Base-by-base conservation (phyloP, 1,284 basidiomycete species). In the Tylopilus orsonianus region DNA sequence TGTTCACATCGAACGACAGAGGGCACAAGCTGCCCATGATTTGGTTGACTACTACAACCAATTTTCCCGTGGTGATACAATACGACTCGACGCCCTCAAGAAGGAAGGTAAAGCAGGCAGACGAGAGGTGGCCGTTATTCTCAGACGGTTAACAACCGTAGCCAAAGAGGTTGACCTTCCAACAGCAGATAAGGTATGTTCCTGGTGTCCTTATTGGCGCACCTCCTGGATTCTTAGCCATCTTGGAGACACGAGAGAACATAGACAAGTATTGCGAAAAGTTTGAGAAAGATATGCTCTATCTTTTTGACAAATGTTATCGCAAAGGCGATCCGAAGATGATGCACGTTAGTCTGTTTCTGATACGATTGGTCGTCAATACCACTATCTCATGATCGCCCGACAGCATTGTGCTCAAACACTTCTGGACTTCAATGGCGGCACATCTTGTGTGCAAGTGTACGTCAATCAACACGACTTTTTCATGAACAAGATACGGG, bases 381-480 rank as follows among this genome's bases (percentile, higher is more conserved):
- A 27, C 22, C 29, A 1, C 37, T 30, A 38, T 44, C 56, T 62
- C 40, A 66, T 49, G 34, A 18, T 9, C 37, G 41, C 8, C 8
- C 30, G 14, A 43, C 56, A 97, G 91, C 97, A 99, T 65, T 98
- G 96, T 63, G 96, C 97, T 2, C 91, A 95, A 71, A 97, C 94
- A 2, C 74, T 99, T 4, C 81, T 97, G 37, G 96, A 97, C 64
- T 99, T 99, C 75, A 99, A 99, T 60, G 97, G 97, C 4, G 97
- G 97, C 9, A 79, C 88, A 32, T 95, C 93, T 5, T 99, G 96
- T 64, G 91, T 99, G 5, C 95, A 98, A 69, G 93, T 99, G 24
- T 99, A 99, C 64, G 97, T 99, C 54, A 99, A 99, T 62, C 97
- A 99, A 69, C 97, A 99, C 64, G 97, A 99, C 67, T 98, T 98